A percentile compares a stretch with the other conserved stretches of the same genome.
Conservation (phyloP, 208 protist species). For the Angomonas ambiguus region DNA sequence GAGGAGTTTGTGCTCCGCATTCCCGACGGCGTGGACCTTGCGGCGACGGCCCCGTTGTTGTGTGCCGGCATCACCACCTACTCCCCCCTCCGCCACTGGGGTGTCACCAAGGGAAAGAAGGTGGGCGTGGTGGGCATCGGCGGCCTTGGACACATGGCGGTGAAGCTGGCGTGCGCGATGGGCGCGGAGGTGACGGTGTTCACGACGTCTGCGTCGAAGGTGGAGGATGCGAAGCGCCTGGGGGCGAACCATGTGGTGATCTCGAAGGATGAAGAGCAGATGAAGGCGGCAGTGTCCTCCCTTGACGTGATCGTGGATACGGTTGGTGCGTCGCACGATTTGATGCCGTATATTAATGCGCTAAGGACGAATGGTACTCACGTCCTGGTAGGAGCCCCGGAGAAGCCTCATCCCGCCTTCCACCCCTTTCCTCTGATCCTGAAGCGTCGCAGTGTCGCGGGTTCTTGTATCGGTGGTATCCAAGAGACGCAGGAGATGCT, state of each 20-base stretch:
- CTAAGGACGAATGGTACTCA: constrained; percentile 27
- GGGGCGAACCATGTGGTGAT: constrained; percentile 37
- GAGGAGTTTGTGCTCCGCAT: constrained; percentile 9
- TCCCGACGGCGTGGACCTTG: background rate
- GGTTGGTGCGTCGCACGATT: constrained; percentile 20
- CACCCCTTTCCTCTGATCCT: constrained; percentile 18
- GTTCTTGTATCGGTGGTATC: constrained; percentile 43
- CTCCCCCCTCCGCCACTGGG: constrained; percentile 35
- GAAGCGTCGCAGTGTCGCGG: constrained; percentile 18
- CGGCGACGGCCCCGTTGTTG: background rate
- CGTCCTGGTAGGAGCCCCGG: constrained; percentile 28
- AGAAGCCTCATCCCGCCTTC: constrained; percentile 24
- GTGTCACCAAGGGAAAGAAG: constrained; percentile 23
- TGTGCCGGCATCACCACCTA: constrained; percentile 26
- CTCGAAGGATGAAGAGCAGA: constrained; percentile 35
- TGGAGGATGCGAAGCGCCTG: constrained; percentile 3
- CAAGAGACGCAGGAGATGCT: constrained; percentile 20
- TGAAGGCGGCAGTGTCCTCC: constrained; percentile 35
- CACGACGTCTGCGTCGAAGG: constrained; percentile 5
- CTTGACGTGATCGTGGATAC: constrained; percentile 37
- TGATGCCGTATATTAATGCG: constrained; percentile 27
- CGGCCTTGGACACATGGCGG: constrained; percentile 54
- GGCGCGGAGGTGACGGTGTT: constrained; percentile 8
- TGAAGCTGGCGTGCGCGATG: constrained; percentile 6
- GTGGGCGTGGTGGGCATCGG: constrained; percentile 64